These are phyloP conservation scores for Macrophomina pseudophaseolina DNA, from an alignment of 2,329 filamentous ascomycete genomes.

Conservation along the genomic window DNA sequence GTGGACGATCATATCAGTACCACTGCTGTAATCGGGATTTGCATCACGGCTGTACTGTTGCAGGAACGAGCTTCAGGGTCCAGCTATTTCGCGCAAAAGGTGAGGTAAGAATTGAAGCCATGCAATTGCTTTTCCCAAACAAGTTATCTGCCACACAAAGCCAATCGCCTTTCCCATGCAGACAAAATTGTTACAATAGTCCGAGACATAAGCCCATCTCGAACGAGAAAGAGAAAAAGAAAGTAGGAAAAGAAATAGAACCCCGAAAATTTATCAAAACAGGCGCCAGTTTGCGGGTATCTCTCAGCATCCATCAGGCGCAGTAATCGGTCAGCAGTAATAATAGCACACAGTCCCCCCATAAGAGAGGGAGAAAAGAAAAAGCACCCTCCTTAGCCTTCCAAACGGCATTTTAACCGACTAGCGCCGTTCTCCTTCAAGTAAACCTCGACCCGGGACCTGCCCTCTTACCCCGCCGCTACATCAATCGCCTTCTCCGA, in stretches of 20 bases:
- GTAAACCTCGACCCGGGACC: background rate
- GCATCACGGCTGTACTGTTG: no score
- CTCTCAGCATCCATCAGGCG: slow-evolving; percentile 13
- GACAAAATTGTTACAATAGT: background rate
- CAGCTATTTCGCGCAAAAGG: background rate
- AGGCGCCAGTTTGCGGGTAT: slow-evolving; percentile 9
- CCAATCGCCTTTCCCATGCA: background rate
- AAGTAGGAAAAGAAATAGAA: background rate
- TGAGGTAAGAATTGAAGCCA: background rate
- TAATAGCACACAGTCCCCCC: background rate
- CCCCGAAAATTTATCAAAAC: background rate
- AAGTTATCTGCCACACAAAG: background rate
- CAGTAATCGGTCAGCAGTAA: background rate
- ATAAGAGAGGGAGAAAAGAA: background rate
- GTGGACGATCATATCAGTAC: no score
- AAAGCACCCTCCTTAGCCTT: background rate
- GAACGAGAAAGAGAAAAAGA: background rate
- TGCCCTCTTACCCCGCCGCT: background rate
- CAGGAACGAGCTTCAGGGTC: no score
- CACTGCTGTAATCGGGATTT: no score
- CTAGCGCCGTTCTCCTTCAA: background rate
- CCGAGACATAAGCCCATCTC: background rate
- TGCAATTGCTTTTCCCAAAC: background rate
- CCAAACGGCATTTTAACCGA: background rate
- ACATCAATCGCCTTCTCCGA: background rate